Percentiles rank a stretch among this genome's conserved stretches.
Conservation (phyloP, 2,329 filamentous ascomycete species). For the Sphaerulina populicola region DNA sequence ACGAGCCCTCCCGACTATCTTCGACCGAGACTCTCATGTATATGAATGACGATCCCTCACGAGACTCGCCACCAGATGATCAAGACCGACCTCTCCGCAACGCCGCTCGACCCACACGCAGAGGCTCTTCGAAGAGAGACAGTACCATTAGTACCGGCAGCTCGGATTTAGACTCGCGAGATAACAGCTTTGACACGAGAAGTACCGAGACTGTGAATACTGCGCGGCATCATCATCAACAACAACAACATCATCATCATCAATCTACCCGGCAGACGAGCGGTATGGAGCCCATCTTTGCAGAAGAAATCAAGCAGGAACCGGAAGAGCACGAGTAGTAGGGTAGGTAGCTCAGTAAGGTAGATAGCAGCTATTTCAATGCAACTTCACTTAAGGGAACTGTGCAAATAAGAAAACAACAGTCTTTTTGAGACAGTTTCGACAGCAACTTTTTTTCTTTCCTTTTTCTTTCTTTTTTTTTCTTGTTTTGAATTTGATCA, state of each 20-base stretch:
- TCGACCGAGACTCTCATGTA: conserved; percentile 27
- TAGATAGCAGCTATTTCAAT: too few species aligned
- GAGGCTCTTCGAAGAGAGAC: conserved; percentile 14
- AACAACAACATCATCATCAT: too few species aligned
- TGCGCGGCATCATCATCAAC: neutral
- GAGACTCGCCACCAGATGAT: neutral
- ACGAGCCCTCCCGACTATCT: conserved; percentile 23
- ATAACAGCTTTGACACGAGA: conserved; percentile 14
- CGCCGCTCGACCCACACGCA: neutral
- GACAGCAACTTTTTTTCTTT: too few species aligned
- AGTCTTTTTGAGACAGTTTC: too few species aligned
- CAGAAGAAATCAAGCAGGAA: conserved; percentile 6
- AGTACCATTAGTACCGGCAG: conserved; percentile 20
- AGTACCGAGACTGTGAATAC: neutral
- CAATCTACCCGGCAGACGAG: neutral
- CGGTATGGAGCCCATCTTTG: neutral
- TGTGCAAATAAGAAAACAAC: too few species aligned
- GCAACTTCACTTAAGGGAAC: too few species aligned
- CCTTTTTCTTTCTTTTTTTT: too few species aligned
- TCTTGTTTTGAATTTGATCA: too few species aligned
- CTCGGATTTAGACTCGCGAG: conserved; percentile 10
- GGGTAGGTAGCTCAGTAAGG: neutral
- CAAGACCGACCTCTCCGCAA: neutral
- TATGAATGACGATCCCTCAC: conserved; percentile 10
- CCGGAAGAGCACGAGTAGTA: neutral